These are phyloP conservation scores for Saturnispora diversa DNA, from an alignment of 805 yeast genomes.

Conservation along the genomic window DNA sequence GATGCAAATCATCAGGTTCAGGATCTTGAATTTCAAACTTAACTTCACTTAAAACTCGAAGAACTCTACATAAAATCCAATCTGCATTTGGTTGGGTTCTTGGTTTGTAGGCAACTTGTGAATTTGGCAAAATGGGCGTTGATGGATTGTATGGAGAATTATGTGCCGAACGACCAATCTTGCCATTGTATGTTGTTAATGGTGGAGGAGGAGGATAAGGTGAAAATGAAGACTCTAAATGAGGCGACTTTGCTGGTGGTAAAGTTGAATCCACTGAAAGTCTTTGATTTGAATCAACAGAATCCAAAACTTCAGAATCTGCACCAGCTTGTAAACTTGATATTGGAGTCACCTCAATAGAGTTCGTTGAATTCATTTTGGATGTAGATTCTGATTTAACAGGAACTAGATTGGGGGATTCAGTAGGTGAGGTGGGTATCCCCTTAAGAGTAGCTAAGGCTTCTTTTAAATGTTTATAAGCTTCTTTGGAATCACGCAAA, in stretches of 20 bases:
- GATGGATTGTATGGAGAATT: constrained; percentile 19
- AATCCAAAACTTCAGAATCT: too few relatives aligned
- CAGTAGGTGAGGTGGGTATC: too few relatives aligned
- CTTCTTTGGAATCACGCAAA: background rate
- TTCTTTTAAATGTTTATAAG: background rate
- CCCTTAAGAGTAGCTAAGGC: too few relatives aligned
- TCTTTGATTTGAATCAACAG: too few relatives aligned
- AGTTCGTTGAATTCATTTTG: background rate
- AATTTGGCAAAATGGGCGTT: constrained; percentile 34
- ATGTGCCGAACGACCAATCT: constrained; percentile 17
- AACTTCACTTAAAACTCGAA: constrained; percentile 39
- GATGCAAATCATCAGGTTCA: constrained; percentile 90
- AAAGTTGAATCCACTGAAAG: background rate
- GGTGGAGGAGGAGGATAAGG: constrained; percentile 15
- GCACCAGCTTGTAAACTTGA: too few relatives aligned
- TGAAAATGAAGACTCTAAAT: background rate
- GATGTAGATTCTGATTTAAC: too few relatives aligned
- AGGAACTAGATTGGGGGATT: too few relatives aligned
- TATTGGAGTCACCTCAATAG: too few relatives aligned
- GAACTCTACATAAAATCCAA: constrained; percentile 94
- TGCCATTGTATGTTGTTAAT: constrained; percentile 12
- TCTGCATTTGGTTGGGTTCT: constrained; percentile 60
- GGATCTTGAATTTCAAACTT: constrained; percentile 92
- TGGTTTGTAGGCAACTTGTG: constrained; percentile 84
- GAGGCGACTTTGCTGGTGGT: background rate